Conservation (phyloP, 1,284 basidiomycete genomes). For the Cryptococcus maquisensis region DNA sequence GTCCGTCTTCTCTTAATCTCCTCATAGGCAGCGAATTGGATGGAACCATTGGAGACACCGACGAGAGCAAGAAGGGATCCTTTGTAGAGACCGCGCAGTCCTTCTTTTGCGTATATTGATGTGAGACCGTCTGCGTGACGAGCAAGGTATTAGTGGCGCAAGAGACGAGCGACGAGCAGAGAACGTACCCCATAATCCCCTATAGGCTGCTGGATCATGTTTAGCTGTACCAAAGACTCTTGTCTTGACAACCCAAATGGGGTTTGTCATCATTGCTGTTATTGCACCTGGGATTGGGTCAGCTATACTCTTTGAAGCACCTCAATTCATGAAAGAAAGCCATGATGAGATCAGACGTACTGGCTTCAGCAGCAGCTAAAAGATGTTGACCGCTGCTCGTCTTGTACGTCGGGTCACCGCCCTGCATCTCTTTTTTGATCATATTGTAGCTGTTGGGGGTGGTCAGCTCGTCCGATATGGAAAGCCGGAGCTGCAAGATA, state of each 20-base stretch:
- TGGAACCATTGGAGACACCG: conserved; percentile 90
- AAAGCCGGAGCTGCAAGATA: conserved; percentile 14
- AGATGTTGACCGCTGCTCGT: conserved; percentile 78
- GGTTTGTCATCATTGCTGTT: conserved; percentile 93
- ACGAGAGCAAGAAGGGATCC: conserved; percentile 85
- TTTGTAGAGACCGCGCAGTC: conserved; percentile 74
- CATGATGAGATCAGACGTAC: conserved; percentile 55
- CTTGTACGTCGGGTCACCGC: conserved; percentile 42
- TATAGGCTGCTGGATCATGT: conserved; percentile 65
- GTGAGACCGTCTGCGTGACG: conserved; percentile 65
- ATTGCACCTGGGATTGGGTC: conserved; percentile 62
- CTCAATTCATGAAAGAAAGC: not conserved
- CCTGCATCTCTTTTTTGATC: conserved; percentile 68
- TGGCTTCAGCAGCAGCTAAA: conserved; percentile 88
- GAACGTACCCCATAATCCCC: conserved; percentile 64
- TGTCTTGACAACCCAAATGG: conserved; percentile 97
- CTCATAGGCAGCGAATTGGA: conserved; percentile 96
- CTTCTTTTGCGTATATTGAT: conserved; percentile 68
- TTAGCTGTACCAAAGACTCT: conserved; percentile 85
- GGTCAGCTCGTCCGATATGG: not conserved
- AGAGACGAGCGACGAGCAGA: not conserved
- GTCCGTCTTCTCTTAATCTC: conserved; percentile 89
- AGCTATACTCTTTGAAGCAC: not conserved
- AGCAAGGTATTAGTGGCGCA: not conserved
- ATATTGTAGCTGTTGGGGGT: conserved; percentile 72